Percentiles rank a stretch among this genome's conserved stretches.
These are phyloP conservation scores for Citrus sp. DNA, from an alignment of 345 rosid genomes.

Conservation along the genomic window DNA sequence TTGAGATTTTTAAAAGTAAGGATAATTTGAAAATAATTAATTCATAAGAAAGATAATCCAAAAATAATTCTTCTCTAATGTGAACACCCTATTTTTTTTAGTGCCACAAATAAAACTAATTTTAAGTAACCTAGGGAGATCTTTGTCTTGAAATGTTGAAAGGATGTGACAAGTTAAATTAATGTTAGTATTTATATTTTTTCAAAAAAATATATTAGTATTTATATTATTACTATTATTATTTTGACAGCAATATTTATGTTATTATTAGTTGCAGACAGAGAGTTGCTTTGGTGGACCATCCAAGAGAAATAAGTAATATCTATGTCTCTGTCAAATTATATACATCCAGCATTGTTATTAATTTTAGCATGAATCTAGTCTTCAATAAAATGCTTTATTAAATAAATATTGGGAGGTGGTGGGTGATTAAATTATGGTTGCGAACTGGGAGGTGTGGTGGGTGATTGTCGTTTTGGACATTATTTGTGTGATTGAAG, in stretches of 20 bases:
- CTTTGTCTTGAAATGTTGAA: too few species aligned
- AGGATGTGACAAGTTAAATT: too few species aligned
- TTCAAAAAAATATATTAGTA: too few species aligned
- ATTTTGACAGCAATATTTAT: too few species aligned
- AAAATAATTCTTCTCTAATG: too few species aligned
- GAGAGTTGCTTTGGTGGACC: not conserved
- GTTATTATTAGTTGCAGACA: not conserved
- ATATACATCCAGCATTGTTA: not conserved
- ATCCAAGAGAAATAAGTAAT: not conserved
- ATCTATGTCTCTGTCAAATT: not conserved
- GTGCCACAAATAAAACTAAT: too few species aligned
- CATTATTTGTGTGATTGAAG: not conserved
- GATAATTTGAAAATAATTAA: too few species aligned
- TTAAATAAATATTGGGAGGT: not conserved
- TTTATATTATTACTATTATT: too few species aligned
- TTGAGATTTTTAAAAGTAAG: accelerated
- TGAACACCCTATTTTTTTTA: too few species aligned
- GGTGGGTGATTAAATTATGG: not conserved
- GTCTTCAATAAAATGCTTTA: not conserved
- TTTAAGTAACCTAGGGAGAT: too few species aligned
- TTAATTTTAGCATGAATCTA: not conserved
- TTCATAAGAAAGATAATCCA: too few species aligned
- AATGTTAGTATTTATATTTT: too few species aligned
- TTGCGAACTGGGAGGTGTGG: not conserved
- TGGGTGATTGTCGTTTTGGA: not conserved